phyloP scores from a whole-genome alignment of 495 filamentous ascomycete genomes.

The Neohortaea acidophila region DNA sequence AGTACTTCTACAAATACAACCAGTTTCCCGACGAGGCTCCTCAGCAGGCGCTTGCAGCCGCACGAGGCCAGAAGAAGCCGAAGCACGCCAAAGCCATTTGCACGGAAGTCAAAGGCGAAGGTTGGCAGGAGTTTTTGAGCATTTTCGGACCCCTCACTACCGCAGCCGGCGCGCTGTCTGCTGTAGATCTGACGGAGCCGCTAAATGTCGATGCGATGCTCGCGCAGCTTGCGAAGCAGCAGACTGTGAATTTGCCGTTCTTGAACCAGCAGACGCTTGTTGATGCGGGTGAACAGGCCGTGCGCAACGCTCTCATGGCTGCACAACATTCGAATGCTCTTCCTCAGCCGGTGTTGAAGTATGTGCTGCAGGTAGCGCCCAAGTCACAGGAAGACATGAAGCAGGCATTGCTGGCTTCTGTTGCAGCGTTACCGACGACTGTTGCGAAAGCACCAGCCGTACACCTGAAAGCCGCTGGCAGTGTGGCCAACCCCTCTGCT shows the following conservation, averaged over 20 bases:
- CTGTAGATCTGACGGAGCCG: slow-evolving; percentile 12
- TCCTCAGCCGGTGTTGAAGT: slow-evolving; percentile 8
- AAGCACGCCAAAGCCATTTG: slow-evolving; percentile 20
- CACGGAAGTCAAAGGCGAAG: slow-evolving; percentile 27
- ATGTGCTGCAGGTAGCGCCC: slow-evolving; percentile 10
- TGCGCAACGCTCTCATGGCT: slow-evolving; percentile 14
- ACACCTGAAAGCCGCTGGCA: too few relatives aligned
- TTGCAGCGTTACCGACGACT: too few relatives aligned
- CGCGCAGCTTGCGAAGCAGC: slow-evolving; percentile 9
- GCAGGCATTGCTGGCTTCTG: background rate
- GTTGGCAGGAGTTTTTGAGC: slow-evolving; percentile 28
- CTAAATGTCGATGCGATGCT: slow-evolving; percentile 11
- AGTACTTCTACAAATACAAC: slow-evolving; percentile 23
- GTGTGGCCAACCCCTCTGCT: too few relatives aligned
- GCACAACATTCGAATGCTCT: slow-evolving; percentile 11
- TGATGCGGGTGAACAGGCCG: slow-evolving; percentile 7
- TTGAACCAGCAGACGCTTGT: slow-evolving; percentile 6
- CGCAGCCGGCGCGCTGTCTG: slow-evolving; percentile 8
- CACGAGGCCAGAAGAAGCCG: slow-evolving; percentile 11
- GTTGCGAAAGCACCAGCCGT: too few relatives aligned
- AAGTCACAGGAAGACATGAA: slow-evolving; percentile 9
- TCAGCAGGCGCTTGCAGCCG: slow-evolving; percentile 13
- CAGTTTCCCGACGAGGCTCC: slow-evolving; percentile 26
- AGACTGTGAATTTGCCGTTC: slow-evolving; percentile 5
- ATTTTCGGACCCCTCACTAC: slow-evolving; percentile 29